Conservation (phyloP, 2,329 filamentous ascomycete species). For the Plenodomus lindquistii region DNA sequence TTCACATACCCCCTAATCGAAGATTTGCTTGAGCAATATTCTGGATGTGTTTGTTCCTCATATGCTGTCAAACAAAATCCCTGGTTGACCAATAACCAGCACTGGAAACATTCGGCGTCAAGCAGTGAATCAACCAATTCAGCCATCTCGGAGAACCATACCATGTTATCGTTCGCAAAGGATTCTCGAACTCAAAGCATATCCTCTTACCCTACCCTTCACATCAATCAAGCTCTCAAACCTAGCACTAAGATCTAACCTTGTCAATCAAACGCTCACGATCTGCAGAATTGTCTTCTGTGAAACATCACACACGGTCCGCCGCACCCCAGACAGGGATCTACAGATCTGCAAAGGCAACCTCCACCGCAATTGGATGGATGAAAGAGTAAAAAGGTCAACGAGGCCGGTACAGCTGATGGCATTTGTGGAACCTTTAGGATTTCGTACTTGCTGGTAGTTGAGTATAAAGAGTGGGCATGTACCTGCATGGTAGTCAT, state of each 20-base stretch:
- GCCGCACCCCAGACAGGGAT: slow-evolving; percentile 6
- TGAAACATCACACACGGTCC: neutral
- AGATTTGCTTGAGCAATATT: neutral
- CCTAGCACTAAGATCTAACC: neutral
- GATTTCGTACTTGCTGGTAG: neutral
- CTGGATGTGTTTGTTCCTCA: neutral
- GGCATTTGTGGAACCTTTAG: slow-evolving; percentile 9
- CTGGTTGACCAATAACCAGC: too few relatives aligned
- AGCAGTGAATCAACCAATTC: too few relatives aligned
- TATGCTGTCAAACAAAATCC: too few relatives aligned
- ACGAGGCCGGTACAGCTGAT: neutral
- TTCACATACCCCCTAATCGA: slow-evolving; percentile 9
- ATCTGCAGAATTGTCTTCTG: neutral
- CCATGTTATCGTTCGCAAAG: too few relatives aligned
- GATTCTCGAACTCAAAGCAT: too few relatives aligned
- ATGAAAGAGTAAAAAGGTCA: neutral
- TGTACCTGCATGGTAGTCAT: neutral
- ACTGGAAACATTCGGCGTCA: too few relatives aligned
- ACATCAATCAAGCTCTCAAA: neutral
- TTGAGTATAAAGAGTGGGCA: neutral
- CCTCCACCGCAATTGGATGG: slow-evolving; percentile 12
- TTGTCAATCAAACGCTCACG: neutral
- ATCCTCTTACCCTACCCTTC: neutral
- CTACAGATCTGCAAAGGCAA: slow-evolving; percentile 14
- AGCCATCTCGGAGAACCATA: too few relatives aligned